A percentile compares a stretch with the other conserved stretches of the same genome.
phyloP scores from a whole-genome alignment of 805 yeast genomes.

The Sungouiella thailandica region DNA sequence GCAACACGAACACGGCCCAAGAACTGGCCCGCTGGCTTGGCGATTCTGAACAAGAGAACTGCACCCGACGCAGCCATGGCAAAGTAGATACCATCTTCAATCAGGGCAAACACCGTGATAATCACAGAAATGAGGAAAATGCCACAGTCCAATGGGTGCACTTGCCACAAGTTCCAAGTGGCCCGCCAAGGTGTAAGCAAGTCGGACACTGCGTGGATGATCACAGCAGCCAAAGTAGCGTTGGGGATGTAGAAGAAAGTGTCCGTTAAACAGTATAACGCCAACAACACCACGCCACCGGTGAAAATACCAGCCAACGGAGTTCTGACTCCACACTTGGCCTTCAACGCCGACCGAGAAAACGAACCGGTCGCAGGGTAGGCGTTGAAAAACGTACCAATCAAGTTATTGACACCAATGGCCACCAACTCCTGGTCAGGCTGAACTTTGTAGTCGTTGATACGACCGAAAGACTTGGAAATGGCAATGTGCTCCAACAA shows the following conservation, averaged over 20 bases:
- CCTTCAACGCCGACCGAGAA: constrained; percentile 88
- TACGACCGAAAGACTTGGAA: constrained; percentile 87
- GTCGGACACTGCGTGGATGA: constrained; percentile 91
- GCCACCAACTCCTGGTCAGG: constrained; percentile 95
- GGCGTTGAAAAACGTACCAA: constrained; percentile 89
- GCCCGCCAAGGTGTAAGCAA: constrained; percentile 66
- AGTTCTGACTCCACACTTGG: constrained; percentile 93
- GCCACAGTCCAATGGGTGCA: constrained; percentile 68
- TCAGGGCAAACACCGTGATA: constrained; percentile 69
- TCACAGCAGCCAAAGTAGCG: constrained; percentile 81
- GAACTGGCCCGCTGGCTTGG: constrained; percentile 78
- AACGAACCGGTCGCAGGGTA: constrained; percentile 96
- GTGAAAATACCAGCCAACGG: constrained; percentile 90
- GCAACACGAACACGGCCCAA: constrained; percentile 73
- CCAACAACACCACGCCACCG: constrained; percentile 82
- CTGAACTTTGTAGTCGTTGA: constrained; percentile 83
- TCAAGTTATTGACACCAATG: constrained; percentile 83
- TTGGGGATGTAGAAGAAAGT: constrained; percentile 89
- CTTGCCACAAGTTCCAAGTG: constrained; percentile 64
- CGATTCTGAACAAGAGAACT: constrained; percentile 62
- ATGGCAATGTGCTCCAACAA: constrained; percentile 91
- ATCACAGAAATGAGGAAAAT: constrained; percentile 71
- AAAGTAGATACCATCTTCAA: constrained; percentile 88
- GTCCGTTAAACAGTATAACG: constrained; percentile 76
- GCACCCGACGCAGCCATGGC: constrained; percentile 83